Base-by-base conservation (phyloP, 441 rosid species). In the Gossypium trilobum region DNA sequence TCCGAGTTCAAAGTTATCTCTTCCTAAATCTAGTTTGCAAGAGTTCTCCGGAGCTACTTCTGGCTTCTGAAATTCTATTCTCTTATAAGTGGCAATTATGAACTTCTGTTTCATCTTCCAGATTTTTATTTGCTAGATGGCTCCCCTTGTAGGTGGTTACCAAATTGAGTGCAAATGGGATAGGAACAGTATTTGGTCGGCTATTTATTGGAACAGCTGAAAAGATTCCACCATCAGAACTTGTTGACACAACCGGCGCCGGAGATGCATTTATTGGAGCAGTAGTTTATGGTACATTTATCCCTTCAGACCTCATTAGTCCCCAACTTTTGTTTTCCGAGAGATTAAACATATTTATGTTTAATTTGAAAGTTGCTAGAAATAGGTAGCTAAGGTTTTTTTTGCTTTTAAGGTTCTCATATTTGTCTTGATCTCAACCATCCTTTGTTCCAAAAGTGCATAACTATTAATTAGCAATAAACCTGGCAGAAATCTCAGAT, bases 201-300 rank as follows among this genome's bases (percentile, higher is more conserved):
- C 77, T 94, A 68, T 65, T 79, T 75, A 27, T 88, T 46, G 97
- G 91, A 62, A 88, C 93, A 56, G 92, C 94, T 54, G 97, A 92
- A 84, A 92, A 86, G 79, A 83, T 94, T 75, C 97, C 89, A 63
- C 83, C 90, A 11, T 77, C 84, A 1, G 91, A 94, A 71, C 91
- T 90, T 71, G 55, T 90, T 55, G 97, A 94, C 74, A 89, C 97
- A 73, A 94, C 97, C 4, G 97, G 99, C 50, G 99, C 97, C 0
- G 97, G 97, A 39, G 97, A 94, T 81, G 94, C 99, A 14, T 94
- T 94, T 65, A 85, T 87, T 22, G 96, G 97, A 72, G 94, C 94
- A 46, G 71, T 89, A 39, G 85, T 92, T 22, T 92, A 84, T 75
- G 94, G 99, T 92, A 83, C 46, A 81, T 57, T 67, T 67, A 56